Conservation (phyloP, 768 basidiomycete genomes). For the Panaeolus cyanescens region DNA sequence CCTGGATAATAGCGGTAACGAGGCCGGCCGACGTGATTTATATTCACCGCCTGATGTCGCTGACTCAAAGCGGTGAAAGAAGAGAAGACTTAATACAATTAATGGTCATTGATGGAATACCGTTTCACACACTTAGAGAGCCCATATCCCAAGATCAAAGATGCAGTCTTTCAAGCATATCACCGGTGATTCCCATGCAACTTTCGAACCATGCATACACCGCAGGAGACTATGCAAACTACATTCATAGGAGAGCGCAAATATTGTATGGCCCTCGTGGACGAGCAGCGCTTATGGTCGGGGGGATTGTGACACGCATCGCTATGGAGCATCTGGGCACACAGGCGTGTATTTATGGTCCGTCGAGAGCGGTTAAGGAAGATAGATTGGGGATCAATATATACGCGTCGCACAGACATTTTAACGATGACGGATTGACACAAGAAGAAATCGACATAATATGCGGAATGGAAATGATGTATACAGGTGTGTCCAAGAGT, state of each 20-base stretch:
- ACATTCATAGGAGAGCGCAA: neutral
- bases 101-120: neutral
- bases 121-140: neutral
- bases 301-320: conserved; percentile 12
- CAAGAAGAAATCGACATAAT: conserved; percentile 14
- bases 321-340: conserved; percentile 6
- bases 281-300: conserved; percentile 9
- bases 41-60: neutral
- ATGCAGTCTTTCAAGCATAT: neutral
- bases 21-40: neutral
- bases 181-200: neutral
- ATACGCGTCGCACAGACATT: neutral
- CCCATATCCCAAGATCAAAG: neutral
- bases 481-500: conserved; percentile 10
- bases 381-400: conserved; percentile 1
- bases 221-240: neutral
- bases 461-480: conserved; percentile 12
- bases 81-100: neutral
- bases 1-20: neutral
- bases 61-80: neutral
- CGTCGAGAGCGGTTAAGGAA: conserved; percentile 5
- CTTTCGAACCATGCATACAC: neutral
- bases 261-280: neutral
- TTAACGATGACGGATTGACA: conserved; percentile 15
- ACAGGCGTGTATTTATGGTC: conserved; percentile 6